A percentile compares a stretch with the other conserved stretches of the same genome.
These are phyloP conservation scores for Aechmea fasciata DNA, from an alignment of 176 grass and related monocot genomes.

Conservation along the genomic window DNA sequence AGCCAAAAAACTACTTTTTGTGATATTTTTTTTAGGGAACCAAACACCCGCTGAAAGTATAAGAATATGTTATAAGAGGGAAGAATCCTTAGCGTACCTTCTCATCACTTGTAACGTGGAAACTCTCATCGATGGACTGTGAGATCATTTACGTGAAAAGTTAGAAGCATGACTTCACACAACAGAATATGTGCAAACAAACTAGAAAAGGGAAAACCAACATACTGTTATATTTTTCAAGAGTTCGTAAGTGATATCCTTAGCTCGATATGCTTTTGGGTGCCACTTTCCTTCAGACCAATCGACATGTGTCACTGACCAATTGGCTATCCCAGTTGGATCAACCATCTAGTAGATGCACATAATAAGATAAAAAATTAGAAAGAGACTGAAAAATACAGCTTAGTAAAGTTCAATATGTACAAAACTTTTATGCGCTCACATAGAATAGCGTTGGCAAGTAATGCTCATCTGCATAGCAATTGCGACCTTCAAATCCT, in stretches of 20 bases:
- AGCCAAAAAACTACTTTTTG: too few relatives aligned
- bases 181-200: not conserved
- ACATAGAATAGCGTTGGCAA: slow-evolving; percentile 90
- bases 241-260: slow-evolving; percentile 76
- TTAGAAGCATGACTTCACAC: not conserved
- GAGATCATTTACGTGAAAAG: slow-evolving; percentile 8
- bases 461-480: slow-evolving; percentile 97
- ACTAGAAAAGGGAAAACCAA: slow-evolving; percentile 15
- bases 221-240: slow-evolving; percentile 86
- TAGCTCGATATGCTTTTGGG: slow-evolving; percentile 68
- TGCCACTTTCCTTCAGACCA: slow-evolving; percentile 99
- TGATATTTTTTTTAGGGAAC: too few relatives aligned
- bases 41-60: not conserved
- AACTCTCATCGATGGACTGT: slow-evolving; percentile 68
- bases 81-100: slow-evolving; percentile 34
- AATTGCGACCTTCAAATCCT: slow-evolving; percentile 62
- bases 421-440: slow-evolving; percentile 30
- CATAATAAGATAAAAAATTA: slow-evolving; percentile 1
- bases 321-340: slow-evolving; percentile 86
- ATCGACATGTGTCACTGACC: slow-evolving; percentile 95
- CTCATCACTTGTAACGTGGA: slow-evolving; percentile 79
- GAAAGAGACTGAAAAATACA: not conserved
- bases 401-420: not conserved
- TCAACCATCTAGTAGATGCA: slow-evolving; percentile 67
- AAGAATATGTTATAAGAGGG: not conserved